Percentiles rank a stretch among this genome's conserved stretches.
phyloP scores from a whole-genome alignment of 2,329 filamentous ascomycete genomes.

The Exophiala lecanii-corni region DNA sequence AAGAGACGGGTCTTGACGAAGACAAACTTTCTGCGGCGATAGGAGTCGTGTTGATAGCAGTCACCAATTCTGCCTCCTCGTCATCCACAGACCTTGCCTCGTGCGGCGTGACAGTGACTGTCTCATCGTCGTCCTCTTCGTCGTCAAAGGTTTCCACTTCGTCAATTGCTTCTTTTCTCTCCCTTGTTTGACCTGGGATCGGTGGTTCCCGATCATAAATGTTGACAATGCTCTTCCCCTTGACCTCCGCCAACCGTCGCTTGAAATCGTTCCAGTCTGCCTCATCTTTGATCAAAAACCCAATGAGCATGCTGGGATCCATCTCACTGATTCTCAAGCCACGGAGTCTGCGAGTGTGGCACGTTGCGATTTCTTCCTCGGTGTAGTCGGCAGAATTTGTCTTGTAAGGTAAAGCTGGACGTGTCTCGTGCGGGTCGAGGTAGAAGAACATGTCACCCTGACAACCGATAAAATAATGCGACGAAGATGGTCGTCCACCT shows the following conservation, averaged over 20 bases:
- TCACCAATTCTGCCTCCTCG: not conserved
- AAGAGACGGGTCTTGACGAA: too few species aligned
- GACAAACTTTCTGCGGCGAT: too few species aligned
- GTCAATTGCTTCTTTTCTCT: slow-evolving; percentile 71
- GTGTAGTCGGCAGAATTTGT: slow-evolving; percentile 49
- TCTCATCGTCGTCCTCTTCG: slow-evolving; percentile 44
- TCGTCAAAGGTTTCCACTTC: slow-evolving; percentile 89
- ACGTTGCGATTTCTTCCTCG: slow-evolving; percentile 70
- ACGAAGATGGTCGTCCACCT: slow-evolving; percentile 87
- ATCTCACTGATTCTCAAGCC: slow-evolving; percentile 83
- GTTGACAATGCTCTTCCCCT: slow-evolving; percentile 81
- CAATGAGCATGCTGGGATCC: slow-evolving; percentile 97
- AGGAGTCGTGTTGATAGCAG: not conserved
- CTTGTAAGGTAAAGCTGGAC: slow-evolving; percentile 66
- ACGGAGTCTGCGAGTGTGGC: slow-evolving; percentile 80
- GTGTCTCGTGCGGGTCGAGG: slow-evolving; percentile 85
- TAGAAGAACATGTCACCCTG: slow-evolving; percentile 84
- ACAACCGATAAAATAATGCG: slow-evolving; percentile 69
- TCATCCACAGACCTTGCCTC: not conserved
- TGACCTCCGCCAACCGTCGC: slow-evolving; percentile 65
- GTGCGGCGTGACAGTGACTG: slow-evolving; percentile 17
- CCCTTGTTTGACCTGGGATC: slow-evolving; percentile 45
- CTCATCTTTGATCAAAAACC: slow-evolving; percentile 78
- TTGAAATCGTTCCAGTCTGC: slow-evolving; percentile 84
- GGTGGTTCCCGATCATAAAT: slow-evolving; percentile 68